These are phyloP conservation scores for Arthrobotrys conoides DNA, from an alignment of 2,329 filamentous ascomycete genomes.

Conservation along the genomic window DNA sequence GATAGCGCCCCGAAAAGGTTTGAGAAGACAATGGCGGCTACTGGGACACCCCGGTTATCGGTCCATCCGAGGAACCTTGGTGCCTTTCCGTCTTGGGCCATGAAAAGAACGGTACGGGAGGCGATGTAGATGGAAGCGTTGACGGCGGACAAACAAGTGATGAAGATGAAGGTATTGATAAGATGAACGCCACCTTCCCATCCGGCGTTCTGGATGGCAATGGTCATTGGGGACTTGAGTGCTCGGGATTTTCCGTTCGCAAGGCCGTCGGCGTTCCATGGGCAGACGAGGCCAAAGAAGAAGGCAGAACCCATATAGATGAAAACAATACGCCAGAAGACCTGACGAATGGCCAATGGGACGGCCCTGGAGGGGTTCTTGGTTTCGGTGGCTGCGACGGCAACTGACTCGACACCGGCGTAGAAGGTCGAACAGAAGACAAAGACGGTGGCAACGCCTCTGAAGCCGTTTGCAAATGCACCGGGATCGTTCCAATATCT, in stretches of 20 bases:
- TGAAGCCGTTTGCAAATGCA: constrained; percentile 76
- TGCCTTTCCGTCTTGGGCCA: constrained; percentile 57
- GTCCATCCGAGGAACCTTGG: constrained; percentile 58
- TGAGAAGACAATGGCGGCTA: constrained; percentile 50
- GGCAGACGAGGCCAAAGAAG: constrained; percentile 82
- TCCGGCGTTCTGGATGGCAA: constrained; percentile 80
- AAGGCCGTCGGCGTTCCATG: constrained; percentile 76
- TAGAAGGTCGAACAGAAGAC: constrained; percentile 77
- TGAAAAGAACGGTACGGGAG: constrained; percentile 56
- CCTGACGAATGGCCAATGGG: constrained; percentile 79
- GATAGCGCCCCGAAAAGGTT: constrained; percentile 53
- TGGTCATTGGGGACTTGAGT: constrained; percentile 79
- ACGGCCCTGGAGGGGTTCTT: constrained; percentile 80
- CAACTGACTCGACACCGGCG: constrained; percentile 82
- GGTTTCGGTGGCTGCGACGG: constrained; percentile 83
- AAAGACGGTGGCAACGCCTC: constrained; percentile 74
- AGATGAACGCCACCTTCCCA: constrained; percentile 81
- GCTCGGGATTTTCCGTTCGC: constrained; percentile 75
- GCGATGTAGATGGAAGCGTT: constrained; percentile 58
- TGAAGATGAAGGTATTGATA: constrained; percentile 68
- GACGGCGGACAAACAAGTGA: constrained; percentile 52
- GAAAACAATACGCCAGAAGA: constrained; percentile 80
- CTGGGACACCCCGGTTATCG: constrained; percentile 43
- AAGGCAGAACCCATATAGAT: constrained; percentile 79
- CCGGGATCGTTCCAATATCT: constrained; percentile 79